Conservation (phyloP, 768 basidiomycete genomes). For the Grammothele lineata region DNA sequence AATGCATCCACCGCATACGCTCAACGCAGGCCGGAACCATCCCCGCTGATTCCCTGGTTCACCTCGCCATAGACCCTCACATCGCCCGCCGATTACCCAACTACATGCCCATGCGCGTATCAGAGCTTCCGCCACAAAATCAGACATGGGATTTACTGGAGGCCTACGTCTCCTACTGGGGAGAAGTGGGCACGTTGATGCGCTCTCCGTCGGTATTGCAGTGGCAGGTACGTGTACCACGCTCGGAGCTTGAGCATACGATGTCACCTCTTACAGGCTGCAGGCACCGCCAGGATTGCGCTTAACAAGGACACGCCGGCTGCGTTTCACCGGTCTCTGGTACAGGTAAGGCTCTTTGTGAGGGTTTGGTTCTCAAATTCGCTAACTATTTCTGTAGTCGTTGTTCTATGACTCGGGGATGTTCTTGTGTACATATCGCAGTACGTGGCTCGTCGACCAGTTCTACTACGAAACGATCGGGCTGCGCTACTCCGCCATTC, state of each 20-base stretch:
- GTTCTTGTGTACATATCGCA: conserved; percentile 46
- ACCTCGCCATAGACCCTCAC: conserved; percentile 58
- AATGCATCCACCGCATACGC: conserved; percentile 38
- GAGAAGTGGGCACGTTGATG: conserved; percentile 47
- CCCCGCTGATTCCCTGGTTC: conserved; percentile 41
- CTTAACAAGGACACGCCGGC: conserved; percentile 34
- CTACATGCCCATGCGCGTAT: conserved; percentile 62
- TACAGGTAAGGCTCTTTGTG: conserved; percentile 42
- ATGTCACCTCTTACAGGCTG: conserved; percentile 29
- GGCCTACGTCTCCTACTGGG: conserved; percentile 50
- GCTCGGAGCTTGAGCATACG: too few relatives aligned
- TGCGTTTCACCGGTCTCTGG: conserved; percentile 60
- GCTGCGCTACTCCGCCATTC: conserved; percentile 44
- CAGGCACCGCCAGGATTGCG: conserved; percentile 44
- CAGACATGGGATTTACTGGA: conserved; percentile 50
- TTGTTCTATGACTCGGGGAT: conserved; percentile 53
- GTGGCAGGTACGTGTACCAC: conserved; percentile 53
- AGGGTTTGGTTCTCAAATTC: too few relatives aligned
- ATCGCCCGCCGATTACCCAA: conserved; percentile 64
- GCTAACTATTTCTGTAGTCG: conserved; percentile 44
- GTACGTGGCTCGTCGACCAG: conserved; percentile 53
- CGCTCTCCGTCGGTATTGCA: conserved; percentile 40
- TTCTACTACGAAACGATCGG: conserved; percentile 65
- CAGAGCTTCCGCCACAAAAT: conserved; percentile 45
- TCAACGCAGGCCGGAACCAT: conserved; percentile 35